phyloP scores from a whole-genome alignment of 495 filamentous ascomycete genomes.

The Tuber brumale region DNA sequence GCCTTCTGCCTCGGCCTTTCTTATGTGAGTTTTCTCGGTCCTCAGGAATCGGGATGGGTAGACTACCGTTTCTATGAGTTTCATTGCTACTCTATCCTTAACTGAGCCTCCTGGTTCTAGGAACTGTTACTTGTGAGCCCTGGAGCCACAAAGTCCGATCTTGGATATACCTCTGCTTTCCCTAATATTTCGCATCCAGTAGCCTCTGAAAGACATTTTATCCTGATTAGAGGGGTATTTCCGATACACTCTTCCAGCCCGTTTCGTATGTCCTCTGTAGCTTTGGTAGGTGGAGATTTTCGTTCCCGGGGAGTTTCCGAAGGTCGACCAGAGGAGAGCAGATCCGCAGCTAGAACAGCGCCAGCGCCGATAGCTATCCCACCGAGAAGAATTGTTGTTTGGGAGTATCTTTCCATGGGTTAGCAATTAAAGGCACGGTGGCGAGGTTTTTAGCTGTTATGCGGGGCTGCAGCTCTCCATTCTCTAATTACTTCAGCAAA shows the following conservation, averaged over 20 bases:
- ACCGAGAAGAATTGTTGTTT: slow-evolving; percentile 17
- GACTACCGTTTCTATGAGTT: slow-evolving; percentile 75
- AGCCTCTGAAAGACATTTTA: slow-evolving; percentile 82
- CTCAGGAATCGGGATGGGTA: slow-evolving; percentile 22
- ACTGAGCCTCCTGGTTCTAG: slow-evolving; percentile 92
- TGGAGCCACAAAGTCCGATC: not conserved
- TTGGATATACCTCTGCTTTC: slow-evolving; percentile 68
- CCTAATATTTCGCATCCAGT: slow-evolving; percentile 88
- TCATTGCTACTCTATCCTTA: slow-evolving; percentile 89
- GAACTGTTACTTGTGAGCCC: slow-evolving; percentile 49
- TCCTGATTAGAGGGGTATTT: slow-evolving; percentile 81
- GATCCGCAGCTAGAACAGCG: slow-evolving; percentile 20
- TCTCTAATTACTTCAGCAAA: not conserved
- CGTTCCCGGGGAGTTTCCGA: not conserved
- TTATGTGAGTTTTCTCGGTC: slow-evolving; percentile 2
- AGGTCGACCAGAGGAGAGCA: slow-evolving; percentile 16
- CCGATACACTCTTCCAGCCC: slow-evolving; percentile 92
- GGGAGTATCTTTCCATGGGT: slow-evolving; percentile 19
- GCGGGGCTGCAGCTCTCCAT: not conserved
- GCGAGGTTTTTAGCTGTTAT: not conserved
- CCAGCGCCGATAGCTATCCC: slow-evolving; percentile 26
- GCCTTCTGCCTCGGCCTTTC: slow-evolving; percentile 67
- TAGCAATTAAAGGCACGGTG: not conserved
- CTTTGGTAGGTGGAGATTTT: not conserved
- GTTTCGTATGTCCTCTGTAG: slow-evolving; percentile 46